These are phyloP conservation scores for Penicillium sp. DNA, from an alignment of 2,329 filamentous ascomycete species.

Conservation along the genomic window DNA sequence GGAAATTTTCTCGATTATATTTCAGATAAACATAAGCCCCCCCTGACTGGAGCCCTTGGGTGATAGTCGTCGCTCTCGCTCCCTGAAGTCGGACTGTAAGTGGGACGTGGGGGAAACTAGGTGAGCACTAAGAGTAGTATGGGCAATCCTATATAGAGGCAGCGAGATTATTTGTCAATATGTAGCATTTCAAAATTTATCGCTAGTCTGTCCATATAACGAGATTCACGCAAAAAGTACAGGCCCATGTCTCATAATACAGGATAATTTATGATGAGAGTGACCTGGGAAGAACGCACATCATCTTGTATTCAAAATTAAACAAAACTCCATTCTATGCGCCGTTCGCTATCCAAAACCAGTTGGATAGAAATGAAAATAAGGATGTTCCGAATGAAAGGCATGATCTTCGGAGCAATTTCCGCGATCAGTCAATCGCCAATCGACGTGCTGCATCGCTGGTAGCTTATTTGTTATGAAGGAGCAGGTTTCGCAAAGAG, in stretches of 20 bases:
- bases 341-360: slow-evolving; percentile 19
- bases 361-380: slow-evolving; percentile 14
- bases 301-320: background rate
- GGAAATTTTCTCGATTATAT: no score
- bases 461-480: slow-evolving; percentile 69
- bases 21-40: no score
- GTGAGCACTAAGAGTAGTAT: no score
- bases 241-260: no score
- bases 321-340: slow-evolving; percentile 20
- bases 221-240: background rate
- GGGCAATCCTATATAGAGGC: no score
- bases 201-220: background rate
- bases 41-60: no score
- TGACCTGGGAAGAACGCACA: background rate
- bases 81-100: no score
- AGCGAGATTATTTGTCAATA: background rate
- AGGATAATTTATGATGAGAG: background rate
- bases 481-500: slow-evolving; percentile 76
- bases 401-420: background rate
- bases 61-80: no score
- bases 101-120: no score
- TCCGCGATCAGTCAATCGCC: background rate
- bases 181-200: background rate
- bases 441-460: background rate
- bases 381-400: background rate